Percentiles rank a stretch among this genome's conserved stretches.
phyloP scores from a whole-genome alignment of 2,329 filamentous ascomycete genomes.

The Juglanconis juglandina region DNA sequence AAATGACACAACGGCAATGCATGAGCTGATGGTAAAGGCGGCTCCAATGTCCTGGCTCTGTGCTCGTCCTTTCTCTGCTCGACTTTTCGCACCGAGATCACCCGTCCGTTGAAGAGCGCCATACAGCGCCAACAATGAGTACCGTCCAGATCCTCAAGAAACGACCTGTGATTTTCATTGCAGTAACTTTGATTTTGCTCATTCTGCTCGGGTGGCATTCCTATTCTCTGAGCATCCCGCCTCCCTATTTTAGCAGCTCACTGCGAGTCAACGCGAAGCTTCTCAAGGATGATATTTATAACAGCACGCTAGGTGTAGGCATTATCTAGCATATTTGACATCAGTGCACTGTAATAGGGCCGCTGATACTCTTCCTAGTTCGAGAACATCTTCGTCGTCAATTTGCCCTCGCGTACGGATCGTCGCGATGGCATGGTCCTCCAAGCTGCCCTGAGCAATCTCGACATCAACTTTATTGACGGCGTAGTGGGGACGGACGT shows the following conservation, averaged over 20 bases:
- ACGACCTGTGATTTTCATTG: too few species aligned
- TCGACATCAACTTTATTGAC: constrained; percentile 43
- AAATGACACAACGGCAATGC: too few species aligned
- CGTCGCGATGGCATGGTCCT: constrained; percentile 48
- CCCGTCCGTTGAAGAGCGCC: too few species aligned
- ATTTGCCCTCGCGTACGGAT: constrained; percentile 47
- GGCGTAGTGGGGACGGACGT: constrained; percentile 39
- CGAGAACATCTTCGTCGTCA: constrained; percentile 49
- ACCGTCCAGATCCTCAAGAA: too few species aligned
- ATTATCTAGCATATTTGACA: neutral
- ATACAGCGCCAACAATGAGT: too few species aligned
- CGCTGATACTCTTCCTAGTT: constrained; percentile 36
- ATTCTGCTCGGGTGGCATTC: too few species aligned
- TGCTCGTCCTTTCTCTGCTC: too few species aligned
- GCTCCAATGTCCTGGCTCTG: too few species aligned
- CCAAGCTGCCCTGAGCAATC: constrained; percentile 41
- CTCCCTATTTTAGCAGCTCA: neutral
- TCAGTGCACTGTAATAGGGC: neutral
- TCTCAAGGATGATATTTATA: neutral
- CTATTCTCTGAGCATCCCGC: neutral
- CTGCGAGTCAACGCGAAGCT: neutral
- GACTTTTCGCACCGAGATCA: too few species aligned
- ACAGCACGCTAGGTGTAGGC: neutral
- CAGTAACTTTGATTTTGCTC: too few species aligned
- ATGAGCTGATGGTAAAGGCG: too few species aligned